phyloP scores from a whole-genome alignment of 169 alveolate species.

The Babesia caballi region DNA sequence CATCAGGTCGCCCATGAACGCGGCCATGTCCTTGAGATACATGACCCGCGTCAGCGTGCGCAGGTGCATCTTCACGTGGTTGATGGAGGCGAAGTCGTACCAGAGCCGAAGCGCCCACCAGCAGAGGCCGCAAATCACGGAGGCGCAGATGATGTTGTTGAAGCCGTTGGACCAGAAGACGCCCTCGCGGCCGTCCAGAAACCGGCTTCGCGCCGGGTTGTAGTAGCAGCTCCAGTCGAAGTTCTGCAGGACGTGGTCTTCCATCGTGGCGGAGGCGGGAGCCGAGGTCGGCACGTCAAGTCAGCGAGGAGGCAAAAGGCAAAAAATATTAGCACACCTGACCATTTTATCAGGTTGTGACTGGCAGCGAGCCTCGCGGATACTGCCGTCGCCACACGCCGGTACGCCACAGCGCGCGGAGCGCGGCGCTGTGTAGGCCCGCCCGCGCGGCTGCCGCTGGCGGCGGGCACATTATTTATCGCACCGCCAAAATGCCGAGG shows the following conservation, averaged over 20 bases:
- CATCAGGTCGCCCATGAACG: constrained; percentile 32
- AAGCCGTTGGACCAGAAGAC: constrained; percentile 40
- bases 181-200: constrained; percentile 38
- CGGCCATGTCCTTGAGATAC: constrained; percentile 56
- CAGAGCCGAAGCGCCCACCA: constrained; percentile 27
- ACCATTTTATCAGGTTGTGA: no score
- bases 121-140: constrained; percentile 20
- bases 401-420: constrained; percentile 5
- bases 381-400: not conserved
- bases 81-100: constrained; percentile 31
- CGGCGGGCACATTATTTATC: not conserved
- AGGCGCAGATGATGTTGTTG: constrained; percentile 4
- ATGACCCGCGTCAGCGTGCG: constrained; percentile 14
- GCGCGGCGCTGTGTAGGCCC: not conserved
- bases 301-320: no score
- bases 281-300: no score
- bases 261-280: constrained; percentile 4
- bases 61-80: constrained; percentile 6
- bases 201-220: constrained; percentile 48
- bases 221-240: constrained; percentile 51
- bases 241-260: constrained; percentile 19
- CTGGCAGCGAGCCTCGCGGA: no score
- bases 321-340: no score
- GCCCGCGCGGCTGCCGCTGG: not conserved
- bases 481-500: constrained; percentile 35